A percentile compares a stretch with the other conserved stretches of the same genome.
Conservation (phyloP, 371 early-diverging fungal genomes). For the Funneliformis caledonium region DNA sequence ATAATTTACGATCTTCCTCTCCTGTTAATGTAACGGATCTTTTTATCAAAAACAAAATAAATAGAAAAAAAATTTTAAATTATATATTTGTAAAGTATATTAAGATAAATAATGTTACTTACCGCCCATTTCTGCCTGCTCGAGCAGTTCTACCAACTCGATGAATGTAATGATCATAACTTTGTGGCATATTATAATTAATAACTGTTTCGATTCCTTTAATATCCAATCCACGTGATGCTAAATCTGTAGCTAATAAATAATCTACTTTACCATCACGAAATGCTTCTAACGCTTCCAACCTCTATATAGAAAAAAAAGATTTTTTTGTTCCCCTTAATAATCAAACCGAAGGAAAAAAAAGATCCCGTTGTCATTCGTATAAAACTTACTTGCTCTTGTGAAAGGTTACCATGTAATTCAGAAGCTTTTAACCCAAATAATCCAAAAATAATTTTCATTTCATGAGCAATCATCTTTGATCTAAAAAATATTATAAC, state of each 20-base stretch:
- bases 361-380: not conserved
- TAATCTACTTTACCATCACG: constrained; percentile 85
- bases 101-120: constrained; percentile 30
- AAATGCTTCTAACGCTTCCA: constrained; percentile 93
- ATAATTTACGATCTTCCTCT: constrained; percentile 89
- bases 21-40: constrained; percentile 88
- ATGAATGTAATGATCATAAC: constrained; percentile 97
- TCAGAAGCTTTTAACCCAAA: constrained; percentile 92
- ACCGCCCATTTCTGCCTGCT: constrained; percentile 87
- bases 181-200: constrained; percentile 98
- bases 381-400: constrained; percentile 67
- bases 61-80: not conserved
- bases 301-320: constrained; percentile 56
- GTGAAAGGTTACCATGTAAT: constrained; percentile 98
- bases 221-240: constrained; percentile 99
- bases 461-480: constrained; percentile 94
- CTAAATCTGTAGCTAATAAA: constrained; percentile 98
- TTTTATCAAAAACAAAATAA: not conserved
- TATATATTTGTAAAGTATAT: not conserved
- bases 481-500: constrained; percentile 92
- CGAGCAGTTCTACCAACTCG: constrained; percentile 99
- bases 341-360: not conserved
- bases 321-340: not conserved
- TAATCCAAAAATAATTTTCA: constrained; percentile 95
- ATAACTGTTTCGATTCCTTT: constrained; percentile 98